Evolutionary conservation across 768 basidiomycete species (phyloP), one percentile per base, ranked within the genome.

Genomic region (Leccinum boreale): DNA sequence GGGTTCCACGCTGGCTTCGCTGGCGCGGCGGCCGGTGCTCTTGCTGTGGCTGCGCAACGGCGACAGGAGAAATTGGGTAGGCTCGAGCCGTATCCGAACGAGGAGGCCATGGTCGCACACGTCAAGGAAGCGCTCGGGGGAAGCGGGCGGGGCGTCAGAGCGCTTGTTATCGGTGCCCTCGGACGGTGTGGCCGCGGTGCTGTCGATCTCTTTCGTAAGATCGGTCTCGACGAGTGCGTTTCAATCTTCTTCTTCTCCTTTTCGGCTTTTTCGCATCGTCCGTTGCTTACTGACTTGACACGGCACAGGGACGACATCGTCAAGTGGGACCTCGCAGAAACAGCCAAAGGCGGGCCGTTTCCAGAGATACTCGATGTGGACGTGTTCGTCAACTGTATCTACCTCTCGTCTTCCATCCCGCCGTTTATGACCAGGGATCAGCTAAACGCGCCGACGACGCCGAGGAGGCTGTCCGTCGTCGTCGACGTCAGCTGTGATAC

Each of bases 401-500:
- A 98, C 74, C 87, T 99, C 52, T 86, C 85, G n/a, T 84, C 86
- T 17, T 71, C 79, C 58, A 94, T 96, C 55, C 92, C 93, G 0
- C 77, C 86, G n/a, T 98, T 98, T 73, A 58, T 97, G 50, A 86
- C 86, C 4, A 71, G 75, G 26, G 84, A 89, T 45, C 83, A 84
- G 58, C 88, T 97, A 62, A 74, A 74, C n/a, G 79, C 79, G 21
- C 91, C 93, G 94, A 24, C 74, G 77, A 55, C 65, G 36, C 36
- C 74, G 17, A 81, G 97, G 58, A 79, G 80, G 56, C 74, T 99
- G 58, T 79, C 84, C 23, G 86, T 95, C 28, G 85, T 98, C 49
- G 97, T 98, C 24, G 97, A 99, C 65, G 97, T 99, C 65, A 96
- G 93, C 71, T 99, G 97, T 78, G 97, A 99, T 73, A 98, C 96